phyloP scores from a whole-genome alignment of 371 early-diverging fungal species.

The Batkoa obscura region DNA sequence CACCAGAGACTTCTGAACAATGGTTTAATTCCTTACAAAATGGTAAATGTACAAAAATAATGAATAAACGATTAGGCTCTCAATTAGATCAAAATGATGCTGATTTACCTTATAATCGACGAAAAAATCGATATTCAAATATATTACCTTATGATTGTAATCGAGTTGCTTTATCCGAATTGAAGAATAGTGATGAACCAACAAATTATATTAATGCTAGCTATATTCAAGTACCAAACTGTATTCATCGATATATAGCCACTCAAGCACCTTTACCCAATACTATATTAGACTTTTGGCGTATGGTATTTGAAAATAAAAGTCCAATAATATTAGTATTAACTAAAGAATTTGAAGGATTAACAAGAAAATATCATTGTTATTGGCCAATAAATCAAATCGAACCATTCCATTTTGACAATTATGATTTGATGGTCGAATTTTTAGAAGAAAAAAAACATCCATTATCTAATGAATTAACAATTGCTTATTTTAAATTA shows the following conservation, averaged over 20 bases:
- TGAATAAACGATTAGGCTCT: not conserved
- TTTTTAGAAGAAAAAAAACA: not conserved
- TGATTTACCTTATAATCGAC: not conserved
- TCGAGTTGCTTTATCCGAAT: not conserved
- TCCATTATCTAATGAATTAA: not conserved
- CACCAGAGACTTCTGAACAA: not conserved
- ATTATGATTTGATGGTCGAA: not conserved
- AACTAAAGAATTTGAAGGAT: constrained; percentile 48
- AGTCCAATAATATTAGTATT: constrained; percentile 64
- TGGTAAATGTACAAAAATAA: constrained; percentile 1
- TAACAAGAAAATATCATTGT: constrained; percentile 38
- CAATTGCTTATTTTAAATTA: not conserved
- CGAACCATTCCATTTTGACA: not conserved
- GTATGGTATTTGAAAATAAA: constrained; percentile 66
- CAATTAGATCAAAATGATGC: not conserved
- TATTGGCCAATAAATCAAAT: constrained; percentile 40
- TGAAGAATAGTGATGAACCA: constrained; percentile 1
- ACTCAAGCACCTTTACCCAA: constrained; percentile 72
- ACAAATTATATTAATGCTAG: constrained; percentile 71
- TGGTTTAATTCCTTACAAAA: constrained; percentile 2
- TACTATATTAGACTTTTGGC: constrained; percentile 82
- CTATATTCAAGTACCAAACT: constrained; percentile 24
- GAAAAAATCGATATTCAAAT: constrained; percentile 1
- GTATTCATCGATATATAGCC: constrained; percentile 45
- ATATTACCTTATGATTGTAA: constrained; percentile 1